Evolutionary conservation across 73 alveolate genomes (phyloP).

Genomic region (Paraurostyla sp.): DNA sequence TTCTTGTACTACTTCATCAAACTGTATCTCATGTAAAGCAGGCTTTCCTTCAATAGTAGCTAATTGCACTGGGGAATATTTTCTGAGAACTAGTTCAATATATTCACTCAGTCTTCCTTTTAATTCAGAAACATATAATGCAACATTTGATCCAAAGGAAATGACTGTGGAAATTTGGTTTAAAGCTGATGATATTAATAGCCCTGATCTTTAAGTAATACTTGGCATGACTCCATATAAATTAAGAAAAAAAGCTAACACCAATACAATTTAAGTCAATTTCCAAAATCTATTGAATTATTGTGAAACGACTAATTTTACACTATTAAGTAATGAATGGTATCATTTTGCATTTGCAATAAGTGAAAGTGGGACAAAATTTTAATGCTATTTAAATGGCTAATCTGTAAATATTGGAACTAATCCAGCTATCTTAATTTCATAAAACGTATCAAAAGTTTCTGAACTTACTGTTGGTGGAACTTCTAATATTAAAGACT

Average conservation of each 20-base stretch:
- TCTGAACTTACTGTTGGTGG: constrained; percentile 15
- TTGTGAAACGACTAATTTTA: constrained; percentile 1
- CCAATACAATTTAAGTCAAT: background rate
- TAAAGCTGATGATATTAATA: background rate
- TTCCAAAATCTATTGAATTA: background rate
- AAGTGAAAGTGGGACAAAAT: background rate
- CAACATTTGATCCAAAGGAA: background rate
- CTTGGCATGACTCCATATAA: constrained; percentile 43
- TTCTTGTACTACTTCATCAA: background rate
- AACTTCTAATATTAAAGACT: background rate
- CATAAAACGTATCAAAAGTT: background rate
- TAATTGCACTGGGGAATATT: background rate
- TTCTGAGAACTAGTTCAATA: background rate
- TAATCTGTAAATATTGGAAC: background rate
- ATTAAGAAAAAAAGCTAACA: constrained; percentile 1
- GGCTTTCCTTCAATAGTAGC: background rate
- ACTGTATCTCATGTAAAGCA: background rate
- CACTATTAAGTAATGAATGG: background rate
- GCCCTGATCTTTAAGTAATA: background rate
- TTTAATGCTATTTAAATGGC: constrained; percentile 13
- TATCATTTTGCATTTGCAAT: constrained; percentile 29
- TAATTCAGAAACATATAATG: background rate
- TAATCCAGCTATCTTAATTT: background rate
- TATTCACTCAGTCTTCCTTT: background rate
- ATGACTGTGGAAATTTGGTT: constrained; percentile 12